Evolutionary conservation across 257 asterid species (phyloP).

Genomic region (Hygrophila difformis): DNA sequence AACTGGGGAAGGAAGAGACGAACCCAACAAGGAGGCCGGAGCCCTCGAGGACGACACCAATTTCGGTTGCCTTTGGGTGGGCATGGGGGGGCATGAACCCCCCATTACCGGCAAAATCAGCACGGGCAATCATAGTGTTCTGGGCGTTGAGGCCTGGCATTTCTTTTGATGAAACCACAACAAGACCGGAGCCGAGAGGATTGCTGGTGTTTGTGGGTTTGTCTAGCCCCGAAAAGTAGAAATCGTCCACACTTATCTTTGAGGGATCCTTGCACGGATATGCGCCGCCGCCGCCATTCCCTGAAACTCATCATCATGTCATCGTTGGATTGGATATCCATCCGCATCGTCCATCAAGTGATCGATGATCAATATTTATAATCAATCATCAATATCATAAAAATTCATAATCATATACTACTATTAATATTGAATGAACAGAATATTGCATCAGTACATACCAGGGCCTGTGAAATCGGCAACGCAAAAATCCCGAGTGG

Average conservation of each 20-base stretch:
- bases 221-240: slow-evolving; percentile 28
- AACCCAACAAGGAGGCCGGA: slow-evolving; percentile 30
- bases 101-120: slow-evolving; percentile 22
- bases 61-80: slow-evolving; percentile 28
- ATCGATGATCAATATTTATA: too few species aligned
- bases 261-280: slow-evolving; percentile 31
- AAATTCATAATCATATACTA: too few species aligned
- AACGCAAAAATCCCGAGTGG: slow-evolving; percentile 20
- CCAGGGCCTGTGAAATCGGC: slow-evolving; percentile 21
- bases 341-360: too few species aligned
- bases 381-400: too few species aligned
- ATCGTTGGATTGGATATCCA: too few species aligned
- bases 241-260: slow-evolving; percentile 17
- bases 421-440: too few species aligned
- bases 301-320: too few species aligned
- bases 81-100: slow-evolving; percentile 25
- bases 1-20: slow-evolving; percentile 19
- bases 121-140: slow-evolving; percentile 20
- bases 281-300: slow-evolving; percentile 14
- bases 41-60: slow-evolving; percentile 27
- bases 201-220: slow-evolving; percentile 24
- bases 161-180: neutral
- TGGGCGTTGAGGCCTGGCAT: slow-evolving; percentile 32
- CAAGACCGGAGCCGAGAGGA: slow-evolving; percentile 11
- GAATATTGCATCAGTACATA: too few species aligned